Conservation (phyloP, 345 rosid species). For the Murraya paniculata region DNA sequence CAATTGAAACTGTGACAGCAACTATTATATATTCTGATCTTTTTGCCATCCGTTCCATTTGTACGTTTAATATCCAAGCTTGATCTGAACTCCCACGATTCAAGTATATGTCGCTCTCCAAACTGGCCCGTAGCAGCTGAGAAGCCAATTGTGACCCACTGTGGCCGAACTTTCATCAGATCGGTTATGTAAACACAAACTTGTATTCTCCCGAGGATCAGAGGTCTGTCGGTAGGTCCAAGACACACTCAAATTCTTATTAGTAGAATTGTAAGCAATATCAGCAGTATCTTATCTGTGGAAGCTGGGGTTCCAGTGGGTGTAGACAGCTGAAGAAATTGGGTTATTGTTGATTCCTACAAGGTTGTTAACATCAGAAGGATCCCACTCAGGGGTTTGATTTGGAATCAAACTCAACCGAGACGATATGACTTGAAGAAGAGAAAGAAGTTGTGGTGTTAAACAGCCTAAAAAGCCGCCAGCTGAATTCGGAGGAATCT, state of each 20-base stretch:
- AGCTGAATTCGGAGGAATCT: constrained; percentile 24
- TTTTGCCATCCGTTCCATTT: not conserved
- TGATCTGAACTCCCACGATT: constrained; percentile 41
- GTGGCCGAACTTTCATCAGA: constrained; percentile 24
- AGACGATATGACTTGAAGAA: constrained; percentile 13
- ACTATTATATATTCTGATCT: not conserved
- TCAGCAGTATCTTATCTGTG: constrained; percentile 34
- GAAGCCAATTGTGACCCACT: constrained; percentile 36
- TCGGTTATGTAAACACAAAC: constrained; percentile 30
- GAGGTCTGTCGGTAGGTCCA: constrained; percentile 24
- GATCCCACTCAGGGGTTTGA: constrained; percentile 29
- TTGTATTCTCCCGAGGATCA: constrained; percentile 14
- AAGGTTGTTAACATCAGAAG: constrained; percentile 12
- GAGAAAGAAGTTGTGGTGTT: constrained; percentile 17
- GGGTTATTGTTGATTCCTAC: constrained; percentile 47
- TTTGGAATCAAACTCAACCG: constrained; percentile 21
- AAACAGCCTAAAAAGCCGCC: constrained; percentile 25
- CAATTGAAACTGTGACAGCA: constrained; percentile 14
- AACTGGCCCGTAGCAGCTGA: constrained; percentile 32
- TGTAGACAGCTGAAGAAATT: constrained; percentile 21
- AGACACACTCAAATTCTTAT: constrained; percentile 28
- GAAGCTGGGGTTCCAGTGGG: constrained; percentile 36
- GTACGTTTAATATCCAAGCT: constrained; percentile 8
- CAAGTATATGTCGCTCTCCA: constrained; percentile 18
- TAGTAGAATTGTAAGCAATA: constrained; percentile 32